Percentiles rank a stretch among this genome's conserved stretches.
Conservation (phyloP, 2,329 filamentous ascomycete species). For the Fusarium falciforme region DNA sequence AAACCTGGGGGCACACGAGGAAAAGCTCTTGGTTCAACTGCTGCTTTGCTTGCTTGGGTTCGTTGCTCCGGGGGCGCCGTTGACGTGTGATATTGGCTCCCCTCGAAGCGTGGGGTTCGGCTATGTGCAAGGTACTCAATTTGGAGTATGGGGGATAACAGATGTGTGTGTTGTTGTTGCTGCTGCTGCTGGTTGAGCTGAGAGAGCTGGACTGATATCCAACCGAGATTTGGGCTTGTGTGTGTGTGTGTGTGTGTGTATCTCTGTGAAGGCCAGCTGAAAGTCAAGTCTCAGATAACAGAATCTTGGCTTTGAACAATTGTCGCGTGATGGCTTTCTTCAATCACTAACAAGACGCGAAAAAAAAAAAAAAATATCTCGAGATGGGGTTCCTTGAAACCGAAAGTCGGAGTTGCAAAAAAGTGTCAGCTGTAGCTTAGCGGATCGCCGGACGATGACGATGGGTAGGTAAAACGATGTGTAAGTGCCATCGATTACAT, state of each 20-base stretch:
- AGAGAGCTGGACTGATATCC: slow-evolving; percentile 1
- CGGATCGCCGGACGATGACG: slow-evolving; percentile 31
- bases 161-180: background rate
- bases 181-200: background rate
- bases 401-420: background rate
- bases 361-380: background rate
- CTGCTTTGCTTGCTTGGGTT: background rate
- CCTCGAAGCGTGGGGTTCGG: slow-evolving; percentile 30
- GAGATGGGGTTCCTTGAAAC: slow-evolving; percentile 21
- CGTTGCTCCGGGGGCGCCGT: slow-evolving; percentile 22
- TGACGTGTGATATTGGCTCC: slow-evolving; percentile 37
- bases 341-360: background rate
- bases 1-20: background rate
- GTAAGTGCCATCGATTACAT: slow-evolving; percentile 35
- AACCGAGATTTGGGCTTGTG: slow-evolving; percentile 25
- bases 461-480: slow-evolving; percentile 18
- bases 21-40: background rate
- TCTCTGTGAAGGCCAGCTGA: background rate
- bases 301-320: background rate
- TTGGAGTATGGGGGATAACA: slow-evolving; percentile 17
- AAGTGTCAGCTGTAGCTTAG: background rate
- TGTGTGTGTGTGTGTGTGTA: background rate
- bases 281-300: background rate
- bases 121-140: background rate
- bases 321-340: slow-evolving; percentile 12